Evolutionary conservation across 2,329 filamentous ascomycete genomes (phyloP), one percentile per base, ranked within the genome.

Genomic region (Stagonosporopsis cucurbitacearum): DNA sequence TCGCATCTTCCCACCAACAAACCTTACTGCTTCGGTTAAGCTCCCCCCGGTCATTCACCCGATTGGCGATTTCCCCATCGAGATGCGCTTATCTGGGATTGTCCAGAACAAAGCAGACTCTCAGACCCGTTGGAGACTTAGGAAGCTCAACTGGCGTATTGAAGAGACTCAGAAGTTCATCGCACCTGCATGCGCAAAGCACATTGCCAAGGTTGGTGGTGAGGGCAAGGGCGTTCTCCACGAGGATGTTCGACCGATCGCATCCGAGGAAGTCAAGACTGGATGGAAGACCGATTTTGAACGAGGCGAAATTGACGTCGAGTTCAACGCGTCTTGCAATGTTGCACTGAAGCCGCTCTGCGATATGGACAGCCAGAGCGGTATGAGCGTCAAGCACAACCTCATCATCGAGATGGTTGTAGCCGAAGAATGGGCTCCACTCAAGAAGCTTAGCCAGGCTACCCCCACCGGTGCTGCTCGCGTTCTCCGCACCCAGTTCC

Each of bases 1-100:
- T 60, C 91, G 94, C 70, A 90, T 98, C 70, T 99, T 99, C 78
- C 95, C 94, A 43, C 94, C 95, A 0, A 99, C 95, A 64, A 95
- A 96, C 78, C 88, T 99, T 69, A 93, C 91, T 64, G 90, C 92
- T 55, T 88, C 88, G 69, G 89, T 95, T 60, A 88, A 91, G 68
- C 88, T 96, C 61, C 89, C 89, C 42, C 86, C 91, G 33, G 86
- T 96, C 62, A 88, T 97, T 60, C 89, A 96, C 78, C 92, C 94
- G 5, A 90, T 93, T 57, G 90, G 91, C 67, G 87, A 86, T 67
- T 94, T 96, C 78, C 89, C 83, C 11, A 84, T 97, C 45, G 84
- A 86, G 41, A 87, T 97, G 78, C 88, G 88, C 48, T 84, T 99
- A 61, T 91, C 93, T 60, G 94, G 94, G n/a, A 86, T 97, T 50